Evolutionary conservation across 371 early-diverging fungal species (phyloP).

Genomic region (Mucor plumbeus): DNA sequence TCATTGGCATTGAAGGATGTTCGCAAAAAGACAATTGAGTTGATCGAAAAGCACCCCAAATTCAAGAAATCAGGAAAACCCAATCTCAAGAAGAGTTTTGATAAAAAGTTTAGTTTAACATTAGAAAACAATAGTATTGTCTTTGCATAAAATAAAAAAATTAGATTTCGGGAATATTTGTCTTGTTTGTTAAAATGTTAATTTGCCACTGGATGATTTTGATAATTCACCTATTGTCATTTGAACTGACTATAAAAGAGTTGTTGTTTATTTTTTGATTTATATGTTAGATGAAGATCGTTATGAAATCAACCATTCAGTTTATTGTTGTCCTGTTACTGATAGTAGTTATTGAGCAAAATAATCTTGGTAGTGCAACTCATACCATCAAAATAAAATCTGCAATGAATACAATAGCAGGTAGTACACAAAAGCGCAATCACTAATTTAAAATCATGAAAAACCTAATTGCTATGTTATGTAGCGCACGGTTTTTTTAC

Average conservation of each 20-base stretch:
- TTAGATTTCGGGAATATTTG: conserved; percentile 1
- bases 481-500: too few relatives aligned
- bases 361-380: too few relatives aligned
- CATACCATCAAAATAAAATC: background rate
- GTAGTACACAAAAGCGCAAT: too few relatives aligned
- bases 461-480: too few relatives aligned
- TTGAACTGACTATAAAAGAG: conserved; percentile 14
- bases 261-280: background rate
- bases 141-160: conserved; percentile 26
- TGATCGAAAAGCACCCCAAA: conserved; percentile 40
- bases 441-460: too few relatives aligned
- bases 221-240: conserved; percentile 18
- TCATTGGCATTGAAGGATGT: conserved; percentile 37
- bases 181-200: conserved; percentile 6
- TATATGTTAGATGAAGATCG: background rate
- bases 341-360: background rate
- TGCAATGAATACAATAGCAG: background rate
- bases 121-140: conserved; percentile 24
- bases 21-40: conserved; percentile 42
- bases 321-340: background rate
- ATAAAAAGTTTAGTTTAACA: conserved; percentile 25
- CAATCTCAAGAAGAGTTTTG: conserved; percentile 36
- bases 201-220: conserved; percentile 7
- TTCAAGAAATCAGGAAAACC: conserved; percentile 27
- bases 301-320: background rate